These are phyloP conservation scores for Melastoma malabathricum DNA, from an alignment of 345 rosid genomes.

Conservation along the genomic window DNA sequence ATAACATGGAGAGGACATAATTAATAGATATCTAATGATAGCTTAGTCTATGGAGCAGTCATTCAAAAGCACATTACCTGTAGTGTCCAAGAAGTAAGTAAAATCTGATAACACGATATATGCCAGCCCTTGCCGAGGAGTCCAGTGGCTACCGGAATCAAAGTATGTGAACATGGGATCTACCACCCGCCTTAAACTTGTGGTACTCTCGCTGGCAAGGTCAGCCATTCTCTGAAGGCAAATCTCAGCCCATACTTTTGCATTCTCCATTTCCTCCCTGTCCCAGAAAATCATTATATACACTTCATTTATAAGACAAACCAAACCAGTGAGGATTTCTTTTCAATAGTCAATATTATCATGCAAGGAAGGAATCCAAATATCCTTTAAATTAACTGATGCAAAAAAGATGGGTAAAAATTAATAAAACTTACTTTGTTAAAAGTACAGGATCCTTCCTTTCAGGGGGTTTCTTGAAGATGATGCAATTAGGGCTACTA, in stretches of 20 bases:
- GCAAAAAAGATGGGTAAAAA: background rate
- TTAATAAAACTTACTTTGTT: constrained; percentile 40
- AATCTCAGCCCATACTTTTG: constrained; percentile 86
- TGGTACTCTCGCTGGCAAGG: constrained; percentile 79
- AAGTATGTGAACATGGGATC: constrained; percentile 79
- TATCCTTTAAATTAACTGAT: background rate
- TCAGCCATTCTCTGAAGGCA: constrained; percentile 90
- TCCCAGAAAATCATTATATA: constrained; percentile 8
- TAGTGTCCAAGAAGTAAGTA: constrained; percentile 22
- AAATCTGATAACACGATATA: constrained; percentile 62
- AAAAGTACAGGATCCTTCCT: constrained; percentile 67
- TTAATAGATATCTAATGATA: too few relatives aligned
- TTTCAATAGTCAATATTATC: too few relatives aligned
- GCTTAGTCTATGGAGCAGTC: too few relatives aligned
- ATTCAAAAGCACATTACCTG: background rate
- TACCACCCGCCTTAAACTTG: constrained; percentile 62
- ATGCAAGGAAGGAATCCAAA: too few relatives aligned
- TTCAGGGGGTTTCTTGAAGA: constrained; percentile 44
- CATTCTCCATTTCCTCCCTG: constrained; percentile 84
- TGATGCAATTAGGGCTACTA: constrained; percentile 37
- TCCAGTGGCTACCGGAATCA: constrained; percentile 65
- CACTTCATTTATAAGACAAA: background rate
- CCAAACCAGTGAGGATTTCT: background rate
- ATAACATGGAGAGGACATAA: too few relatives aligned
- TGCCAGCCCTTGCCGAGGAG: constrained; percentile 63